Base-by-base conservation (phyloP, 2,329 filamentous ascomycete species). In the Ustulina deusta region DNA sequence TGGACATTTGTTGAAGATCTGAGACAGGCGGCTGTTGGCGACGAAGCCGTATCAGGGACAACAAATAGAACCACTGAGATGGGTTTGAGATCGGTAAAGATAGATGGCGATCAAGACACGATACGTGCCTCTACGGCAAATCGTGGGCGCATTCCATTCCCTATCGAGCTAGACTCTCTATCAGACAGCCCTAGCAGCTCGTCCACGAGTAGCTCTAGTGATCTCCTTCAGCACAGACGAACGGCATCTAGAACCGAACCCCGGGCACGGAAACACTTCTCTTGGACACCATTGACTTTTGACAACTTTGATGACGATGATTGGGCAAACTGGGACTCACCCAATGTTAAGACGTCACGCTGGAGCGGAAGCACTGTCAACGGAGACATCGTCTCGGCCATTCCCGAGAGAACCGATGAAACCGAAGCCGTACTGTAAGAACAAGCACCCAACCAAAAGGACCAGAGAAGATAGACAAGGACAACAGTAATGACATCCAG, bases 1-100 rank as follows among this genome's bases (percentile, higher is more conserved):
- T 94, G 92, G 89, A 97, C 93, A 1, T 99, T 99, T 80, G 89
- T 97, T 67, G 96, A 98, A 78, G 96, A 99, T 77, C 89, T 99
- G 55, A 88, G 94, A 72, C 96, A 98, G 80, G 97, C 95, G 15
- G 97, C 96, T 0, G 94, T 99, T 6, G 96, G 96, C 27, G 96
- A 99, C 62, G 96, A 99, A 81, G 93, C 90, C 17, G 88, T 93
- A 70, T 89, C 85, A 68, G 90, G 89, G 15, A 79, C 76, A n/a
- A 77, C 75, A 46, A 75, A 81, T 66, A 72, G 79, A 51, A 81
- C 78, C 67, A 77, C 71, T 67, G 78, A 76, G 58, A 76, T 77
- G 76, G 63, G 70, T 65, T 61, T 73, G 2, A 74, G 76, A 29
- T 61, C 70, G 6, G 68, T 63, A 36, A 74, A 69, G 68, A 70